Conservation (phyloP, 371 early-diverging fungal genomes). For the Phascolomyces articulosus region DNA sequence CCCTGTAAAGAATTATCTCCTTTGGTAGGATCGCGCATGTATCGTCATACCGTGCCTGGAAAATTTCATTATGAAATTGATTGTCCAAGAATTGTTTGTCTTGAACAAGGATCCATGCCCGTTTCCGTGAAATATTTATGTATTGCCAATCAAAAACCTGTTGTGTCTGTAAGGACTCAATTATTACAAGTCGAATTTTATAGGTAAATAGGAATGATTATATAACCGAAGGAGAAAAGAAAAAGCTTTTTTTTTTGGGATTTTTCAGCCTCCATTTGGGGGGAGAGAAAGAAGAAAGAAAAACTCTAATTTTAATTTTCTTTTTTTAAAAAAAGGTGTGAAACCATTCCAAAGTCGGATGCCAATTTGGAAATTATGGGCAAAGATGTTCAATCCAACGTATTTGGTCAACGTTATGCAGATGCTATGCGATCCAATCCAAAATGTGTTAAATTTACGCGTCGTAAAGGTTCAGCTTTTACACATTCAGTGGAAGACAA, state of each 20-base stretch:
- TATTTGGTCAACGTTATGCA: conserved; percentile 16
- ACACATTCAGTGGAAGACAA: conserved; percentile 27
- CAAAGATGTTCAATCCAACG: conserved; percentile 10
- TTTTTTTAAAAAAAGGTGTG: conserved; percentile 21
- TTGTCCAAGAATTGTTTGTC: conserved; percentile 36
- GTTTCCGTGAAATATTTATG: conserved; percentile 37
- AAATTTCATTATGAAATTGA: conserved; percentile 51
- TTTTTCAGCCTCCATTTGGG: too few species aligned
- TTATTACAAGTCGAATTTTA: conserved; percentile 41
- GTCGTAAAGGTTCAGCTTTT: conserved; percentile 33
- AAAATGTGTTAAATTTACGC: conserved; percentile 27
- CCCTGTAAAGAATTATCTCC: conserved; percentile 39
- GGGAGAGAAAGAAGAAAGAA: background rate
- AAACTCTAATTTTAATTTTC: background rate
- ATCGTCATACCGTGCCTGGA: conserved; percentile 37
- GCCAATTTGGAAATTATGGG: conserved; percentile 24
- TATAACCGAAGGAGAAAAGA: background rate
- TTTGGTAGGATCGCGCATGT: conserved; percentile 35
- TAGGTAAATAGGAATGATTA: conserved; percentile 35
- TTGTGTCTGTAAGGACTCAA: conserved; percentile 32
- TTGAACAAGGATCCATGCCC: conserved; percentile 36
- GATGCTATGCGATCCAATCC: conserved; percentile 21
- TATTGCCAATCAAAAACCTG: conserved; percentile 36
- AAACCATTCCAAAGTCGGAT: conserved; percentile 36
- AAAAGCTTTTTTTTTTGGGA: background rate